Base-by-base conservation (phyloP, 768 basidiomycete species). In the Collybia sordida region DNA sequence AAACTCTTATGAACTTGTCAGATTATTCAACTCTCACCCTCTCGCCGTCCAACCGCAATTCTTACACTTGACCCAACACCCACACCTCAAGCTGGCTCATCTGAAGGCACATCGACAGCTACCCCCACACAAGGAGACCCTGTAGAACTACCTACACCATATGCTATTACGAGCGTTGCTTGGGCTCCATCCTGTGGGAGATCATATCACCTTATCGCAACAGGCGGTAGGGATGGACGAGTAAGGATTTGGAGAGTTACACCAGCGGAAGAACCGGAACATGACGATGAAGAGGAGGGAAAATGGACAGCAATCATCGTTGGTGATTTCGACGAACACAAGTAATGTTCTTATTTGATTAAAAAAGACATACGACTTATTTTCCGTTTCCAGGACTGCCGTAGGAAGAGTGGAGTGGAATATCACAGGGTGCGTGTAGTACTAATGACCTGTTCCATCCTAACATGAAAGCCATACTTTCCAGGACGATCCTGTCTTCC, bases 151-250 rank as follows among this genome's bases (percentile, higher is more conserved):
- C 24, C 45, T 4, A 25, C 75, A 12, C 72, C 79, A 3, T 83
- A 74, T 35, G 81, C 95, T 2, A 80, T 96, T 43, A 90, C 88
- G 0, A 85, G 87, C 24, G 81, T 98, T 28, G 76, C 93, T 14
- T 99, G 95, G 95, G 93, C 96, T 0, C 91, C 97, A 0, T 88
- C 88, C 0, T 96, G 93, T 52, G 97, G 96, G 5, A 79, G 97
- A 22, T 90, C 90, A 1, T 96, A 93, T 67, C 96, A 98, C 61
- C 86, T 98, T 34, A 79, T 98, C 51, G 97, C 96, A 1, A 91
- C 93, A 0, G 97, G 94, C 14, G 76, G 83, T 24, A 77, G 93
- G 24, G 94, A 97, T 64, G 93, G 94, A 1, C 79, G 81, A 39
- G 93, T 98, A 11, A 71, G 93, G 53, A 90, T 99, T 54, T 98